A percentile compares a stretch with the other conserved stretches of the same genome.
Evolutionary conservation across 2,329 filamentous ascomycete genomes (phyloP).

Genomic region (Cordyceps javanica): DNA sequence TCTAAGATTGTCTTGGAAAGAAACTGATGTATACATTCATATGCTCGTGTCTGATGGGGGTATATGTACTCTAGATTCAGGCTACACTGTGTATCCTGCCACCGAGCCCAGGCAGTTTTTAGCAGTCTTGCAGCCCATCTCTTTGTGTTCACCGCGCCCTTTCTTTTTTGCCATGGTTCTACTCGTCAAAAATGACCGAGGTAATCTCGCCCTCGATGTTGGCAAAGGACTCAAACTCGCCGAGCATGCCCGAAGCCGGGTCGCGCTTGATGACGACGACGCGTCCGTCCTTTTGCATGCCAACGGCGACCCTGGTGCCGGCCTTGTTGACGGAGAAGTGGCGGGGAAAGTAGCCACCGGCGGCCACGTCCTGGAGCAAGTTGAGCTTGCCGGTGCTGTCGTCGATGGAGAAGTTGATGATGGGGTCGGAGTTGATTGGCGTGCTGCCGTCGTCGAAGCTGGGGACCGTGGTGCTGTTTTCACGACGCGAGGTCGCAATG

Average conservation of each 20-base stretch:
- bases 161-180: background rate
- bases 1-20: too few species aligned
- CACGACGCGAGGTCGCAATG: constrained; percentile 62
- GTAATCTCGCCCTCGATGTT: constrained; percentile 40
- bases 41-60: too few species aligned
- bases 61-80: too few species aligned
- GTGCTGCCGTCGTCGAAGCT: constrained; percentile 36
- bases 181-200: constrained; percentile 42
- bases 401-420: constrained; percentile 57
- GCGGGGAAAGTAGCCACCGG: constrained; percentile 59
- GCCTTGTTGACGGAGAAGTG: constrained; percentile 61
- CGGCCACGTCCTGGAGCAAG: constrained; percentile 52
- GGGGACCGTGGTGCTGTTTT: constrained; percentile 44
- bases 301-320: constrained; percentile 60
- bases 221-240: constrained; percentile 36
- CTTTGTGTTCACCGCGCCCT: too few species aligned
- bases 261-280: constrained; percentile 59
- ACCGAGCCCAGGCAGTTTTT: too few species aligned
- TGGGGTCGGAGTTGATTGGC: constrained; percentile 51
- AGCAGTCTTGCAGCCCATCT: too few species aligned
- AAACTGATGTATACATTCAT: too few species aligned
- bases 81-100: too few species aligned
- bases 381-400: constrained; percentile 45
- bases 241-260: constrained; percentile 50
- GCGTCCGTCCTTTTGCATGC: constrained; percentile 53